A percentile compares a stretch with the other conserved stretches of the same genome.
phyloP scores from a whole-genome alignment of 495 filamentous ascomycete genomes.

The Aspergillus sclerotioniger region DNA sequence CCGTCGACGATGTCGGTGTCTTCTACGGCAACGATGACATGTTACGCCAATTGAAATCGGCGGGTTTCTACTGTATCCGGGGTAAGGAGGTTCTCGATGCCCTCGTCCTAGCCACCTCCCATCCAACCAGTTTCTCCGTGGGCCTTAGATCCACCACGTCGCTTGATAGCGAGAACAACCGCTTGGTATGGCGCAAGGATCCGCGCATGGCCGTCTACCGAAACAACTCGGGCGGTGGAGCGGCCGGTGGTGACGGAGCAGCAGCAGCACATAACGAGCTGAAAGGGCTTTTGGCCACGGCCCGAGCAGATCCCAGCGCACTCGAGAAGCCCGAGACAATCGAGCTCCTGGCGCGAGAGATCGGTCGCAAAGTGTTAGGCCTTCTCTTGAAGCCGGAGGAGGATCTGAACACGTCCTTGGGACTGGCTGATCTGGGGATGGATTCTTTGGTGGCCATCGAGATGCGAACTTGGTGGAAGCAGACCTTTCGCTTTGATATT shows the following conservation, averaged over 20 bases:
- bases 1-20: conserved; percentile 34
- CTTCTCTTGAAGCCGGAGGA: conserved; percentile 25
- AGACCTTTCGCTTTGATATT: conserved; percentile 31
- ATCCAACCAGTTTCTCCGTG: neutral
- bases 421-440: conserved; percentile 38
- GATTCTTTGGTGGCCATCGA: conserved; percentile 48
- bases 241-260: neutral
- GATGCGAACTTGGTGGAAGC: conserved; percentile 40
- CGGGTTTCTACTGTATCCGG: neutral
- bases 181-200: conserved; percentile 24
- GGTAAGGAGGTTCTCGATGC: neutral
- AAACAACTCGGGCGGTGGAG: conserved; percentile 14
- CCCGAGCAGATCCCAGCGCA: conserved; percentile 6
- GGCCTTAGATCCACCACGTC: conserved; percentile 5
- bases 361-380: conserved; percentile 43
- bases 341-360: conserved; percentile 41
- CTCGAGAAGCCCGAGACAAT: conserved; percentile 8
- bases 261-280: conserved; percentile 1
- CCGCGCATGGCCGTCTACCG: conserved; percentile 27
- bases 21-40: conserved; percentile 15
- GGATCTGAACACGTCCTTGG: conserved; percentile 32
- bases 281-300: conserved; percentile 13
- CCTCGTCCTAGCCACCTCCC: neutral
- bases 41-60: neutral
- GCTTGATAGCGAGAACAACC: conserved; percentile 12